Percentiles rank a stretch among this genome's conserved stretches.
Conservation (phyloP, 208 protist genomes). For the Wallacemonas sp. region DNA sequence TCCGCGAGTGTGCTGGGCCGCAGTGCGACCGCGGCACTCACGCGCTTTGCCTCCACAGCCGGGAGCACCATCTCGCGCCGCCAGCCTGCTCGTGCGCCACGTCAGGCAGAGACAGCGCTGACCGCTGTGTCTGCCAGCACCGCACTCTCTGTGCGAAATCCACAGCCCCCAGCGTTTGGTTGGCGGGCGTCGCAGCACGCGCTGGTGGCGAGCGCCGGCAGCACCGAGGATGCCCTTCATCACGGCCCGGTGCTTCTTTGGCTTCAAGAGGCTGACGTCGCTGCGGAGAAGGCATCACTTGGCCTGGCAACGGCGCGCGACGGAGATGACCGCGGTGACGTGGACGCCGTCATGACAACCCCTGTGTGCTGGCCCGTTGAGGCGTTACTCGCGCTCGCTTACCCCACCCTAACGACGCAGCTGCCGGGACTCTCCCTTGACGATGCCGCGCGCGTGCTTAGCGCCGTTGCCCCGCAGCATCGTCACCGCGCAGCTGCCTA, state of each 20-base stretch:
- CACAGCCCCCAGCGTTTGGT: too few relatives aligned
- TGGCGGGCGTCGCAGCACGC: too few relatives aligned
- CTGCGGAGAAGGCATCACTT: not conserved
- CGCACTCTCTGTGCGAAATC: too few relatives aligned
- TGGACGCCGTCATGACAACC: not conserved
- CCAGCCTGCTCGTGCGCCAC: not conserved
- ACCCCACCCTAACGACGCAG: slow-evolving; percentile 20
- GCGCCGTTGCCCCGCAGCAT: slow-evolving; percentile 16
- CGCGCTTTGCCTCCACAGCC: not conserved
- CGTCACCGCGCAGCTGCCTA: slow-evolving; percentile 13
- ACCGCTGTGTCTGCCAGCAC: too few relatives aligned
- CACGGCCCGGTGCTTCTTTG: not conserved
- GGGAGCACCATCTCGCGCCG: not conserved
- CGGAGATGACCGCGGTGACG: not conserved
- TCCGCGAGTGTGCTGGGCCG: not conserved
- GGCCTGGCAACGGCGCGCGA: not conserved
- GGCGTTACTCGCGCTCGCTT: slow-evolving; percentile 23
- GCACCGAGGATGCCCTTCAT: too few relatives aligned
- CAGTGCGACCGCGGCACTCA: not conserved
- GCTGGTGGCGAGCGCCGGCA: too few relatives aligned
- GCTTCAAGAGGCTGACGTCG: not conserved
- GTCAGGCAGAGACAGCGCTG: too few relatives aligned
- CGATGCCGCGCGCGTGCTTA: slow-evolving; percentile 16
- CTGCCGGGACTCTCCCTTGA: slow-evolving; percentile 15
- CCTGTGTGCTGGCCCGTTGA: slow-evolving; percentile 24